Percentiles rank a stretch among this genome's conserved stretches.
Conservation (phyloP, 2,329 filamentous ascomycete species). For the Byssoonygena ceratinophila region DNA sequence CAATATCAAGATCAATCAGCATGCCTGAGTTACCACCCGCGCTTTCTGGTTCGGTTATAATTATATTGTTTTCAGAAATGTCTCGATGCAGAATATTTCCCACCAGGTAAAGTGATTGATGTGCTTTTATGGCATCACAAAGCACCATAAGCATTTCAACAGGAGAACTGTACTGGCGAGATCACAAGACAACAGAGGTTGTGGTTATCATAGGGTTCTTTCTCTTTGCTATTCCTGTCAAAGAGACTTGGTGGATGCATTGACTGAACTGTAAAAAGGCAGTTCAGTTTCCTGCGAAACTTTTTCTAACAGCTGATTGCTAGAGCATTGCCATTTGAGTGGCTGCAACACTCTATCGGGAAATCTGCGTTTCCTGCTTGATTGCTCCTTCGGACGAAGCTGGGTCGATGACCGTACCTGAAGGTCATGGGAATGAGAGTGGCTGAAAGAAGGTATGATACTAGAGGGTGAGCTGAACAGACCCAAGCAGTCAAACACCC, state of each 20-base stretch:
- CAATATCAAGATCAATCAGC: no score
- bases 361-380: background rate
- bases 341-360: background rate
- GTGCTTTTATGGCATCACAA: constrained; percentile 30
- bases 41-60: no score
- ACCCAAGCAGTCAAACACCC: constrained; percentile 29
- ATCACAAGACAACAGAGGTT: constrained; percentile 25
- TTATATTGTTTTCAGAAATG: no score
- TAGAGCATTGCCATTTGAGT: constrained; percentile 6
- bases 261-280: constrained; percentile 1
- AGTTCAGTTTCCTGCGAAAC: constrained; percentile 4
- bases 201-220: constrained; percentile 22
- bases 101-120: constrained; percentile 15
- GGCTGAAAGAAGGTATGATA: constrained; percentile 4
- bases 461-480: constrained; percentile 22
- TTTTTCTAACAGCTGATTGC: background rate
- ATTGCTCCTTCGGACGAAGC: no score
- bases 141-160: constrained; percentile 28
- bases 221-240: constrained; percentile 1
- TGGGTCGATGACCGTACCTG: background rate
- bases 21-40: no score
- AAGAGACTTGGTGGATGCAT: constrained; percentile 4
- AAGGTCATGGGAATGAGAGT: background rate
- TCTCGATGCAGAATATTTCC: no score
- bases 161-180: constrained; percentile 24